Evolutionary conservation across 1,284 basidiomycete species (phyloP), one percentile per base, ranked within the genome.

Genomic region (Megacollybia platyphylla): DNA sequence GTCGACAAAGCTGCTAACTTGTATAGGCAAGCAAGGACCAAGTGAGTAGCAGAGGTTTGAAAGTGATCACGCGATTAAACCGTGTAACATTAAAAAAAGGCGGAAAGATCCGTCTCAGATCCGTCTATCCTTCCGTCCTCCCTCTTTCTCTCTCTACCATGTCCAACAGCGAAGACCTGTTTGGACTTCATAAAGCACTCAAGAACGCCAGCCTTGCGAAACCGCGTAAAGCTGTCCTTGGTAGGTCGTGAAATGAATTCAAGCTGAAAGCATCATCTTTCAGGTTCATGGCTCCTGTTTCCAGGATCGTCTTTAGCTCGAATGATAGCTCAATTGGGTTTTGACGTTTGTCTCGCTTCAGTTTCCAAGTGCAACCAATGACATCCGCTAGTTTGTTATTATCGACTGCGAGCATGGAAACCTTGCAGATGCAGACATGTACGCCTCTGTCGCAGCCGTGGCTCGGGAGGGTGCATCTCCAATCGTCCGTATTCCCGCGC

Each of bases 361-460:
- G 7, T n/a, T n/a, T 13, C 15, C 35, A 17, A 31, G n/a, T 31
- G 17, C 15, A 28, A 27, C 38, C 26, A 28, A 4, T 2, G 17
- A 11, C 17, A 24, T 41, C 20, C 5, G 31, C 6, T 40, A 58
- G 57, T 58, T 57, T 40, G 42, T 57, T n/a, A 38, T 58, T 2
- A 47, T 58, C 17, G 57, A 58, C 30, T 53, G 53, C 36, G 56
- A 57, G 40, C 57, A 58, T 30, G 57, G 55, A 13, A 51, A 57
- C 32, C 54, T 58, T 29, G 54, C 53, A 36, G 55, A 58, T 36
- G 52, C 50, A 10, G 51, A 43, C 11, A 58, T 58, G 55, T 52
- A 56, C 44, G 47, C 48, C n/a, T 48, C 53, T 8, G 56, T 58
- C 15, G 52, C 51, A 7, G 53, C 55, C n/a, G 50, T 58, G 31